Evolutionary conservation across 768 basidiomycete genomes (phyloP).

Genomic region (Polyporus arcularius): DNA sequence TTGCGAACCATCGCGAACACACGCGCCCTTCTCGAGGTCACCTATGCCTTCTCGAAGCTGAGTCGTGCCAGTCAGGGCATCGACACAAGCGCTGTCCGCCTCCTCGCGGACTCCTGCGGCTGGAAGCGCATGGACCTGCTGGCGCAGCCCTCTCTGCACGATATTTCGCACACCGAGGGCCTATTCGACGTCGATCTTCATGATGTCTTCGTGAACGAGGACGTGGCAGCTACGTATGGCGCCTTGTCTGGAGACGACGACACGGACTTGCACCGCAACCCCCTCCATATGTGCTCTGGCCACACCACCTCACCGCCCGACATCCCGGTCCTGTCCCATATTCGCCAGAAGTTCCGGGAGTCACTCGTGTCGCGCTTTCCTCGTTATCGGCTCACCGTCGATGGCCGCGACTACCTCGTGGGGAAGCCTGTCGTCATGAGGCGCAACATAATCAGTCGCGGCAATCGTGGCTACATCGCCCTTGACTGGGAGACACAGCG

Average conservation of each 20-base stretch:
- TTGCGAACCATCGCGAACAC: not conserved
- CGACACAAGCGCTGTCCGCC: not conserved
- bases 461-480: slow-evolving; percentile 8
- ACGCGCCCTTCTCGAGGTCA: not conserved
- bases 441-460: not conserved
- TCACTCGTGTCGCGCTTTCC: not conserved
- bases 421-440: not conserved
- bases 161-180: not conserved
- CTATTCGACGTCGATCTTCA: not conserved
- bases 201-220: not conserved
- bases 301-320: not conserved
- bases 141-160: not conserved
- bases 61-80: not conserved
- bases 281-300: not conserved
- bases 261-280: not conserved
- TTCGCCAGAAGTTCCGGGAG: not conserved
- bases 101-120: not conserved
- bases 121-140: not conserved
- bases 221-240: not conserved
- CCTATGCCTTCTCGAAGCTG: not conserved
- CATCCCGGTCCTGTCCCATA: not conserved
- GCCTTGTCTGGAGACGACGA: not conserved
- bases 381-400: not conserved
- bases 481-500: slow-evolving; percentile 1
- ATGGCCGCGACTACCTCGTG: slow-evolving; percentile 1